phyloP scores from a whole-genome alignment of 2,329 filamentous ascomycete species.

The Biscogniauxia sp. region DNA sequence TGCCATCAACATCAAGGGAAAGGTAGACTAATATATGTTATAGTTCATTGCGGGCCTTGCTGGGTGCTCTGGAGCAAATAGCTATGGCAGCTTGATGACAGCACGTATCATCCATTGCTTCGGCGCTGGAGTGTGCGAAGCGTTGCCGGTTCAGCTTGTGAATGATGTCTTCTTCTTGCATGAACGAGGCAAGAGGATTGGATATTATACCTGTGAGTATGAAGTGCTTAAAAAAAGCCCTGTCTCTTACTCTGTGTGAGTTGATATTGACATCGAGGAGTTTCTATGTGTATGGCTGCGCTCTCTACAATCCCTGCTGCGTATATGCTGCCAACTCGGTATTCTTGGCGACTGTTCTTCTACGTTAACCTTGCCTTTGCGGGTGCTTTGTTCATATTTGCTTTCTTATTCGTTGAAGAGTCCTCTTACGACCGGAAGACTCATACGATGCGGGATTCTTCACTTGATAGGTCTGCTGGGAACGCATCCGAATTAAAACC shows the following conservation, averaged over 20 bases:
- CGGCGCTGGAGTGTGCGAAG: constrained; percentile 43
- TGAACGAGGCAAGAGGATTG: constrained; percentile 51
- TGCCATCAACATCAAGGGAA: not conserved
- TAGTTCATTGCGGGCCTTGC: constrained; percentile 41
- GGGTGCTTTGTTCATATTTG: constrained; percentile 39
- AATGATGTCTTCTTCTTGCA: constrained; percentile 47
- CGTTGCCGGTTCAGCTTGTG: constrained; percentile 44
- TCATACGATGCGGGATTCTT: constrained; percentile 9
- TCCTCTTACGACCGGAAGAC: constrained; percentile 41
- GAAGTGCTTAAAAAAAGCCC: too few species aligned
- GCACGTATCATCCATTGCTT: constrained; percentile 39
- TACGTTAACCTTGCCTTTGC: constrained; percentile 59
- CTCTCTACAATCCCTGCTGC: constrained; percentile 57
- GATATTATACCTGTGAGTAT: constrained; percentile 53
- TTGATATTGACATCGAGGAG: constrained; percentile 23
- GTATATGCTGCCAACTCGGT: constrained; percentile 58
- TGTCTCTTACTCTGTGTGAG: not conserved
- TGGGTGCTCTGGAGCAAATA: constrained; percentile 36
- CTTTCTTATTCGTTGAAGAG: constrained; percentile 54
- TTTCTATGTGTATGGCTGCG: constrained; percentile 54
- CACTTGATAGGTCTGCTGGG: constrained; percentile 10
- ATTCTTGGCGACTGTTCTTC: constrained; percentile 61
- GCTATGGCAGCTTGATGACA: constrained; percentile 38
- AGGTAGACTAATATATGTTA: not conserved
- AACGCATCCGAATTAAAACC: constrained; percentile 21